A percentile compares a stretch with the other conserved stretches of the same genome.
phyloP scores from a whole-genome alignment of 1,284 basidiomycete species.

The Moniliella sp. region DNA sequence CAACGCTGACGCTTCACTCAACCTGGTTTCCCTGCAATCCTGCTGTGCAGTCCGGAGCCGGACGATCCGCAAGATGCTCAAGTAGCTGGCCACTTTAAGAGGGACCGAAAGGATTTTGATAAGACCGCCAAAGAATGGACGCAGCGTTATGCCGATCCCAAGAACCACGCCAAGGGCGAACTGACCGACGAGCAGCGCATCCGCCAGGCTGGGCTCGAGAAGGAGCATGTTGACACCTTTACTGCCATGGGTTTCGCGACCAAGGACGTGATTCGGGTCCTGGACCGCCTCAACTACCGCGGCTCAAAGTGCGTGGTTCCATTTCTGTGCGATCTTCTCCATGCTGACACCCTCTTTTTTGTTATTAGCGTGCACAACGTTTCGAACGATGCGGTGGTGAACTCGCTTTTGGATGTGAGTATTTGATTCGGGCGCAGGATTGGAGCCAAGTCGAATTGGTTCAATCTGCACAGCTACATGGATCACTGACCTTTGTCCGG shows the following conservation, averaged over 20 bases:
- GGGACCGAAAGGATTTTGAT: slow-evolving; percentile 65
- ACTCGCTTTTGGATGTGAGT: slow-evolving; percentile 15
- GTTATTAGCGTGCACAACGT: slow-evolving; percentile 13
- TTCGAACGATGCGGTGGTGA: slow-evolving; percentile 18
- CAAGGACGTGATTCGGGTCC: slow-evolving; percentile 61
- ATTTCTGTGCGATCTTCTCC: not conserved
- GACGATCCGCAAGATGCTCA: slow-evolving; percentile 95
- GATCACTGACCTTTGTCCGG: too few relatives aligned
- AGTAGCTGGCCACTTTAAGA: slow-evolving; percentile 72
- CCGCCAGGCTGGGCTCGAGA: slow-evolving; percentile 37
- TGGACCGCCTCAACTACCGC: slow-evolving; percentile 73
- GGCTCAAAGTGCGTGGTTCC: slow-evolving; percentile 45
- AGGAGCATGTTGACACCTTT: slow-evolving; percentile 37
- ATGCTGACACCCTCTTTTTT: not conserved
- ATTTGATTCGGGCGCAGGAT: too few relatives aligned
- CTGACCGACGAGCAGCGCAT: slow-evolving; percentile 29
- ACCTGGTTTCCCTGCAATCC: slow-evolving; percentile 90
- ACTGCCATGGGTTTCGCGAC: slow-evolving; percentile 44
- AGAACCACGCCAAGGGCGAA: too few relatives aligned
- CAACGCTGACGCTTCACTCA: slow-evolving; percentile 68
- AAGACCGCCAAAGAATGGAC: slow-evolving; percentile 77
- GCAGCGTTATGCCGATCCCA: slow-evolving; percentile 23
- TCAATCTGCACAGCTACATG: too few relatives aligned
- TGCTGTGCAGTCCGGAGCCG: slow-evolving; percentile 87
- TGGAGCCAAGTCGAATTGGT: too few relatives aligned